These are phyloP conservation scores for Aureobasidium sp. DNA, from an alignment of 2,329 filamentous ascomycete species.

Conservation along the genomic window DNA sequence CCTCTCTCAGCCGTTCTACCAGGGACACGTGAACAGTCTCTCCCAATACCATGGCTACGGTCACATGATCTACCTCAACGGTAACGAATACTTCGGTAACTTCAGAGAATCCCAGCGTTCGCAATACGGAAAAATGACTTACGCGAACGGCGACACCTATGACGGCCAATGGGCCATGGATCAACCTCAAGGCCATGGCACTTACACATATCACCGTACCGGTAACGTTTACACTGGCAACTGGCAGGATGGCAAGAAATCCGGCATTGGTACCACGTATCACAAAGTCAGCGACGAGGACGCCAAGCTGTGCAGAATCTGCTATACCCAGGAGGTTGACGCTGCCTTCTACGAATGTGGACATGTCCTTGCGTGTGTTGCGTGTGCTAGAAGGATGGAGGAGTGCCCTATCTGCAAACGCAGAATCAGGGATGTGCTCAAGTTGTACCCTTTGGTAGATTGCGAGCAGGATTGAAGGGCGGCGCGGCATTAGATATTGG, in stretches of 20 bases:
- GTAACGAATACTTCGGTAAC: constrained; percentile 47
- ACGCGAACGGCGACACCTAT: constrained; percentile 55
- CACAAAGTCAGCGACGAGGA: constrained; percentile 56
- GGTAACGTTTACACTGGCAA: constrained; percentile 55
- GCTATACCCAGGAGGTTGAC: constrained; percentile 52
- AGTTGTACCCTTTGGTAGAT: constrained; percentile 34
- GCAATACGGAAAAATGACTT: constrained; percentile 50
- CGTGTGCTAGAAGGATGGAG: constrained; percentile 51
- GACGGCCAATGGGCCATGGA: constrained; percentile 54
- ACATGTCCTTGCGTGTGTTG: constrained; percentile 53
- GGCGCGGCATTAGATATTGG: too few relatives aligned
- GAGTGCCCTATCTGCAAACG: constrained; percentile 54
- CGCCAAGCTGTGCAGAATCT: constrained; percentile 51
- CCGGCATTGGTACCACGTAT: constrained; percentile 53
- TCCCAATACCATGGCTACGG: constrained; percentile 46
- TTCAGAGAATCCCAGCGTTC: constrained; percentile 46
- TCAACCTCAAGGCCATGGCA: constrained; percentile 51
- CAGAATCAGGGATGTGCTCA: constrained; percentile 48
- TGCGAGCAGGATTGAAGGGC: too few relatives aligned
- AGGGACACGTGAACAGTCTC: constrained; percentile 39
- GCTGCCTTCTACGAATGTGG: constrained; percentile 56
- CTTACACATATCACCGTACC: constrained; percentile 46
- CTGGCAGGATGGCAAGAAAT: constrained; percentile 52
- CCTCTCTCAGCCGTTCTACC: constrained; percentile 49
- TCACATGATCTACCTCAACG: constrained; percentile 44